Evolutionary conservation across 2,329 filamentous ascomycete genomes (phyloP).

Genomic region (Aspergillus vadensis): DNA sequence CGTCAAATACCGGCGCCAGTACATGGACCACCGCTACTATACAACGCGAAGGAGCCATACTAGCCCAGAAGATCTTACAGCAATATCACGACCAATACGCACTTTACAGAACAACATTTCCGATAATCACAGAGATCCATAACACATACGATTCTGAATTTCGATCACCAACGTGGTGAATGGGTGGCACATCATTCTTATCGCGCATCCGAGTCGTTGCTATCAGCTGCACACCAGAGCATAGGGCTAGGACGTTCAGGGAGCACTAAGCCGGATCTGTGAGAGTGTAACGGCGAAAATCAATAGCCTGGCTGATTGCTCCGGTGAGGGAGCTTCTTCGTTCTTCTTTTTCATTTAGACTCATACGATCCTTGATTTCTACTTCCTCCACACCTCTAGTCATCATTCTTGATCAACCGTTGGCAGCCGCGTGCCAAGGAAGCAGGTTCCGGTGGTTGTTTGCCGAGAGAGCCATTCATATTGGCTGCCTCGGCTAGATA

Average conservation of each 20-base stretch:
- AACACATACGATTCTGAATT: too few relatives aligned
- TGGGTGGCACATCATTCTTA: background rate
- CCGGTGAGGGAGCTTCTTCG: too few relatives aligned
- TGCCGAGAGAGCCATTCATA: slow-evolving; percentile 10
- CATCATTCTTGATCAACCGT: background rate
- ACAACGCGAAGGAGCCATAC: too few relatives aligned
- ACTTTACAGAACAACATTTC: too few relatives aligned
- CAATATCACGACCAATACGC: too few relatives aligned
- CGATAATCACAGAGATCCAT: too few relatives aligned
- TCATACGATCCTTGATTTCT: background rate
- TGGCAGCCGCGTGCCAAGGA: background rate
- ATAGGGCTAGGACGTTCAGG: background rate
- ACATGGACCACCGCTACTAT: too few relatives aligned
- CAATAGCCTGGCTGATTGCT: background rate
- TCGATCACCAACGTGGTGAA: background rate
- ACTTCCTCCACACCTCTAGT: background rate
- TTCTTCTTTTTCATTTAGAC: background rate
- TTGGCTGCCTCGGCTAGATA: slow-evolving; percentile 9
- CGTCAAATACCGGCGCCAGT: too few relatives aligned
- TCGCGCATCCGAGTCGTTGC: too few relatives aligned
- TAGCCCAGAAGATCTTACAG: too few relatives aligned
- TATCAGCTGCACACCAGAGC: background rate
- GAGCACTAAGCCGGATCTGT: slow-evolving; percentile 9
- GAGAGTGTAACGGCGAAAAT: slow-evolving; percentile 5
- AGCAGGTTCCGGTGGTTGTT: background rate